Evolutionary conservation across 345 rosid species (phyloP), one percentile per base, ranked within the genome.

Genomic region (Iberis pinnata): DNA sequence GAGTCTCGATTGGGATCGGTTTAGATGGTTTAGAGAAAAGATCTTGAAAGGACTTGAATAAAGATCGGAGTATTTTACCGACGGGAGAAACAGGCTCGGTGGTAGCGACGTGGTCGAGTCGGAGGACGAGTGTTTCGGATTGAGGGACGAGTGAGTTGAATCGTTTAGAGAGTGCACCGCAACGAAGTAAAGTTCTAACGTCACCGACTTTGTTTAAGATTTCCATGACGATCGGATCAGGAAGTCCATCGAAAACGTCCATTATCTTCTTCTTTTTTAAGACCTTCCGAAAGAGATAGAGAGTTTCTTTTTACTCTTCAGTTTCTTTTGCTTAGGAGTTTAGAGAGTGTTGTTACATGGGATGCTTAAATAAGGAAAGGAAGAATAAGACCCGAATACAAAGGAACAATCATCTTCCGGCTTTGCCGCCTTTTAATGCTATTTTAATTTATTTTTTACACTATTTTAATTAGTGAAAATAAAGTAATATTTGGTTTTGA

Each of bases 161-260:
- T n/a, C 71, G 49, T 3, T 67, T 67, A 1, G 71, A 59, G 37
- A 67, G 60, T 4, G 56, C 19, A 14, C 19, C 26, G n/a, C 71
- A 67, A 29, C 66, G 65, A 27, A 67, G 65, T 32, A 67, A 8
- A 4, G 65, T 67, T 53, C 7, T 67, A 20, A 67, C 71, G 50
- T 67, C 71, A 39, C 44, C 50, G 1, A 67, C 56, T 67, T 67
- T 67, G 71, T 60, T 67, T 24, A 67, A 67, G 43, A 67, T 60
- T 12, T 67, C 66, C 29, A 60, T 24, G 22, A 67, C 3, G 49
- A 67, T 46, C 22, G 65, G 25, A 46, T 67, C 71, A 0, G 71
- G 71, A 22, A 67, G 43, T 16, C 65, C 65, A 59, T 67, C 66
- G 2, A 67, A 59, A 18, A 46, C 71, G 18, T 67, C 71, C 71